Evolutionary conservation across 2,329 filamentous ascomycete species (phyloP).

Genomic region (Fusarium chlamydosporum): DNA sequence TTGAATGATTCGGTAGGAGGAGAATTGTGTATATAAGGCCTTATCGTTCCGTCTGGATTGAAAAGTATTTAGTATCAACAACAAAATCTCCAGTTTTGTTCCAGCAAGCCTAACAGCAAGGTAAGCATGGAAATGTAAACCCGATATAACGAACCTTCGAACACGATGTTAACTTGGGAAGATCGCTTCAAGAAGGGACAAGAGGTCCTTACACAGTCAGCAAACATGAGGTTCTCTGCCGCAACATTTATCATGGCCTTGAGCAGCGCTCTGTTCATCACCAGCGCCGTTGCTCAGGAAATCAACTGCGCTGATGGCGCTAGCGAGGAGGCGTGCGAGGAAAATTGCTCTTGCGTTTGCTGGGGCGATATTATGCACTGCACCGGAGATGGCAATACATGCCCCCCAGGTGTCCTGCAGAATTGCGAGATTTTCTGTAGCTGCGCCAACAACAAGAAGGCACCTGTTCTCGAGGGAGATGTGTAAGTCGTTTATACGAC

Average conservation of each 20-base stretch:
- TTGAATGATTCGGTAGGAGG: not conserved
- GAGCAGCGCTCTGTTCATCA: not conserved
- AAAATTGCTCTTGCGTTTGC: not conserved
- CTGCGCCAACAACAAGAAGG: not conserved
- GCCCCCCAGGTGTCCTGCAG: not conserved
- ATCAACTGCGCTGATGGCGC: slow-evolving; percentile 2
- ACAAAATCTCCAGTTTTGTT: too few species aligned
- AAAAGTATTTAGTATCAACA: not conserved
- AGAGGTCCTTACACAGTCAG: not conserved
- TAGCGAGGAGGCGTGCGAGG: not conserved
- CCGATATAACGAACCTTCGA: not conserved
- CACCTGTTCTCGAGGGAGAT: not conserved
- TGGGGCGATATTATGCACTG: not conserved
- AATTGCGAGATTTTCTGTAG: not conserved
- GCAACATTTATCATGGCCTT: not conserved
- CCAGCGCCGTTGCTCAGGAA: not conserved
- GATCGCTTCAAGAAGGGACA: not conserved
- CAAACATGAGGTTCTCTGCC: not conserved
- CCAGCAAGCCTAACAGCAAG: too few species aligned
- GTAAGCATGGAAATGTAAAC: not conserved
- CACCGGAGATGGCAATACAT: not conserved
- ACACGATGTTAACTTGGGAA: not conserved
- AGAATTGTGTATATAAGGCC: not conserved
- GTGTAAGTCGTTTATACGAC: not conserved
- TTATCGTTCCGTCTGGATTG: not conserved